A percentile compares a stretch with the other conserved stretches of the same genome.
Evolutionary conservation across 176 grass and related monocot species (phyloP).

Genomic region (Zea luxurians): DNA sequence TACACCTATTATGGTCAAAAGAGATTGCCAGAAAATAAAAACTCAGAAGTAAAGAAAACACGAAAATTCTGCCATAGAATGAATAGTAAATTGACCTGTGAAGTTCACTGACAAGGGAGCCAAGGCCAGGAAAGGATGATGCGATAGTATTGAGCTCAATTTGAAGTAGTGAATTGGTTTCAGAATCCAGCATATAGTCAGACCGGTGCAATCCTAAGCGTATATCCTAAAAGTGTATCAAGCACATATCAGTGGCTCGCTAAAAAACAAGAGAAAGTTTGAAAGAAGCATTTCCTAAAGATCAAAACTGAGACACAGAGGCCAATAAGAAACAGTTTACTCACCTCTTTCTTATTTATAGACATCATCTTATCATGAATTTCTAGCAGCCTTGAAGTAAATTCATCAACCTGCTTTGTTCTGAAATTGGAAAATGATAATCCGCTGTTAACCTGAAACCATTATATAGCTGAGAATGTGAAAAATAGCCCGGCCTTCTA

Average conservation of each 20-base stretch:
- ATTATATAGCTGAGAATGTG: no score
- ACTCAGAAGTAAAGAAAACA: not conserved
- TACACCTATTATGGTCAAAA: not conserved
- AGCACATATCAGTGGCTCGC: constrained; percentile 21
- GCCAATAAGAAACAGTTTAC: not conserved
- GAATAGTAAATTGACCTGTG: constrained; percentile 63
- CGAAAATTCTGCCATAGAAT: constrained; percentile 14
- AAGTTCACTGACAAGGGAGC: constrained; percentile 77
- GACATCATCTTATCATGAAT: constrained; percentile 83
- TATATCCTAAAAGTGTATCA: constrained; percentile 66
- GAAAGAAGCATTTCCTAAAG: not conserved
- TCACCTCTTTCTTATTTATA: constrained; percentile 78
- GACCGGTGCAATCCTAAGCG: constrained; percentile 93
- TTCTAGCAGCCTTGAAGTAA: constrained; percentile 80
- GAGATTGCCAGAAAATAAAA: constrained; percentile 2
- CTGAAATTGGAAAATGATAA: constrained; percentile 41
- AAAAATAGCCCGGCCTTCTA: not conserved
- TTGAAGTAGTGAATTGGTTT: constrained; percentile 86
- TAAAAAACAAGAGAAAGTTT: not conserved
- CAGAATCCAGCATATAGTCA: constrained; percentile 97
- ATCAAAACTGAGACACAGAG: constrained; percentile 14
- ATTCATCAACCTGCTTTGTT: constrained; percentile 83
- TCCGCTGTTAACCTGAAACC: not conserved
- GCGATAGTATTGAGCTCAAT: constrained; percentile 96
- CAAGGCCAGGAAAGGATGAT: constrained; percentile 91